A percentile compares a stretch with the other conserved stretches of the same genome.
Conservation (phyloP, 2,329 filamentous ascomycete genomes). For the Annulohypoxylon truncatum region DNA sequence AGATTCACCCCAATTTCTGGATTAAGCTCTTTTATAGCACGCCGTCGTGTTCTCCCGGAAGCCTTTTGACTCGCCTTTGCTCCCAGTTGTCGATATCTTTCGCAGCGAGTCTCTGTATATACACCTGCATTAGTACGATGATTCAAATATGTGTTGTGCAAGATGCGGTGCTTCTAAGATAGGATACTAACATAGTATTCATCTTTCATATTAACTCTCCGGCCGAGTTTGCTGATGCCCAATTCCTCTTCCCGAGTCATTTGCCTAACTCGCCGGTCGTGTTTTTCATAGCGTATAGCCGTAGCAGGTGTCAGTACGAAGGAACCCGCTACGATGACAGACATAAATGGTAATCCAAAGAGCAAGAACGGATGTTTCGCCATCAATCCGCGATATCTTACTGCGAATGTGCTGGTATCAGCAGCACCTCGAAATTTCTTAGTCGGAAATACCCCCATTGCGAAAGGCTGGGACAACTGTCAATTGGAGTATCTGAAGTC, state of each 20-base stretch:
- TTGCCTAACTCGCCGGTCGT: conserved; percentile 89
- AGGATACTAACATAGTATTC: conserved; percentile 81
- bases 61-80: conserved; percentile 90
- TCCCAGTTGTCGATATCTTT: conserved; percentile 98
- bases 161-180: neutral
- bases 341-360: conserved; percentile 93
- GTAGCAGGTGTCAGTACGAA: conserved; percentile 96
- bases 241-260: conserved; percentile 88
- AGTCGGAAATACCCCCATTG: conserved; percentile 72
- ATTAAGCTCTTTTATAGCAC: conserved; percentile 64
- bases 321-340: conserved; percentile 88
- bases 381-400: conserved; percentile 80
- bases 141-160: neutral
- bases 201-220: conserved; percentile 82
- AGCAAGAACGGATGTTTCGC: conserved; percentile 86
- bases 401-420: conserved; percentile 75
- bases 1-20: neutral
- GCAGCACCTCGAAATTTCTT: conserved; percentile 78
- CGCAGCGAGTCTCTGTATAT: conserved; percentile 75
- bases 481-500: neutral
- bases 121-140: conserved; percentile 34
- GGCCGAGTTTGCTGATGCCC: conserved; percentile 76
- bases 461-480: conserved; percentile 19
- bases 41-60: conserved; percentile 91
- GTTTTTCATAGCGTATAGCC: conserved; percentile 90